Evolutionary conservation across 225 moss, liverwort and hornwort species (phyloP), one percentile per base, ranked within the genome.

Genomic region (Asterella californica): DNA sequence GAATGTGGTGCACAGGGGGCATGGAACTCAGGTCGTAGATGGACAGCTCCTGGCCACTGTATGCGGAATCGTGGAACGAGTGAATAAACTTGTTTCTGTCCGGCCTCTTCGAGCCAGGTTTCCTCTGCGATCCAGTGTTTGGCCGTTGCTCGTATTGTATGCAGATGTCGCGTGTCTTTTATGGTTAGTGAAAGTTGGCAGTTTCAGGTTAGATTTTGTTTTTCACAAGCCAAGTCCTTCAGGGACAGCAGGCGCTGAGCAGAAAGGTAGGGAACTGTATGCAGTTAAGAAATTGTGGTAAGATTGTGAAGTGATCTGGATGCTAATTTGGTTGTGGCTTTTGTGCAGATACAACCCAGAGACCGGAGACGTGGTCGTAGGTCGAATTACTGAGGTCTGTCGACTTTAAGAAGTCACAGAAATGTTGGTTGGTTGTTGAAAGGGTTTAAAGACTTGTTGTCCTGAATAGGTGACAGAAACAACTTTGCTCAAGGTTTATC

Each of bases 281-380:
- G 17, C 74, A 53, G 12, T n/a, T n/a, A n/a, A 15, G 67, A 67
- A 67, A 37, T 11, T 67, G 14, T 33, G 10, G 14, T 64, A 33
- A 34, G 29, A 67, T 42, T 36, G 67, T 67, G 42, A 42, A 27
- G 42, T 52, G 64, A 50, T 54, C 25, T 62, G 29, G 34, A 18
- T 2, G 47, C 60, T 79, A 57, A 14, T 27, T 36, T 47, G 29
- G 10, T n/a, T n/a, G 55, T 57, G 74, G 9, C 45, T 59, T 61
- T 53, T 68, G 27, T 72, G 80, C 84, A 94, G 97, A 81, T 99
- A 99, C 75, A 90, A 91, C 85, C 88, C 95, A 57, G 97, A 95
- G 83, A 99, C 97, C 54, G 97, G 97, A 69, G 97, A 99, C 76
- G 99, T 99, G 68, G 93, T 99, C 59, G 93, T 99, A 68, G 99